phyloP scores from a whole-genome alignment of 768 basidiomycete genomes.

The Hypholoma fasciculare region DNA sequence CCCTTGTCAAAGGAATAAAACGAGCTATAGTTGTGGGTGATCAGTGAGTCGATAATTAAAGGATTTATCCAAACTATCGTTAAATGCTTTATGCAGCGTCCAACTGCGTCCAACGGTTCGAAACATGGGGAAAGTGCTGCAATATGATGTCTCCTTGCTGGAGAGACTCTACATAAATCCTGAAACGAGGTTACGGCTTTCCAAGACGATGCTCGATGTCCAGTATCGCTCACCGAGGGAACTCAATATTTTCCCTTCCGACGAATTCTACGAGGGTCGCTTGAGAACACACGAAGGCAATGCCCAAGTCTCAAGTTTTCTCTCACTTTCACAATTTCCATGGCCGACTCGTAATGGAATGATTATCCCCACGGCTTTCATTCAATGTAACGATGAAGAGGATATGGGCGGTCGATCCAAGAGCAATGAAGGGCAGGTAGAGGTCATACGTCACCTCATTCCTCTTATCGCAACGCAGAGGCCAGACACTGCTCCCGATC shows the following conservation, averaged over 20 bases:
- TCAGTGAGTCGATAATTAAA: conserved; percentile 46
- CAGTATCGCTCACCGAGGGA: conserved; percentile 66
- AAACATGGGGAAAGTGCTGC: conserved; percentile 54
- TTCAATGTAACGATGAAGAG: conserved; percentile 59
- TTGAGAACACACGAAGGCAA: conserved; percentile 47
- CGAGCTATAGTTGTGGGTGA: conserved; percentile 67
- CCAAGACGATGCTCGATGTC: conserved; percentile 65
- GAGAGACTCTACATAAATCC: conserved; percentile 54
- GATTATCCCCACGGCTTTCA: conserved; percentile 54
- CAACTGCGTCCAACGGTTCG: conserved; percentile 68
- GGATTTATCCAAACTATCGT: background rate
- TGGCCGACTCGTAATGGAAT: conserved; percentile 47
- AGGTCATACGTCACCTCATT: conserved; percentile 48
- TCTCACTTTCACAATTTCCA: conserved; percentile 47
- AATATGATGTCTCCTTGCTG: conserved; percentile 61
- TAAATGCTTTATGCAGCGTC: conserved; percentile 39
- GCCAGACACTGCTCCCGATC: conserved; percentile 11
- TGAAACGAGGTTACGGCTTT: conserved; percentile 31
- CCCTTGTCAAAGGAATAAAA: conserved; percentile 62
- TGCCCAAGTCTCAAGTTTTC: conserved; percentile 34
- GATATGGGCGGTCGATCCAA: conserved; percentile 61
- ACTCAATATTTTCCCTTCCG: conserved; percentile 61
- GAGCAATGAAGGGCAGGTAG: conserved; percentile 59
- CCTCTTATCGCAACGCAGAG: conserved; percentile 35
- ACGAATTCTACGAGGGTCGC: conserved; percentile 58